These are phyloP conservation scores for Uncinocarpus reesii DNA, from an alignment of 2,329 filamentous ascomycete genomes.

Conservation along the genomic window DNA sequence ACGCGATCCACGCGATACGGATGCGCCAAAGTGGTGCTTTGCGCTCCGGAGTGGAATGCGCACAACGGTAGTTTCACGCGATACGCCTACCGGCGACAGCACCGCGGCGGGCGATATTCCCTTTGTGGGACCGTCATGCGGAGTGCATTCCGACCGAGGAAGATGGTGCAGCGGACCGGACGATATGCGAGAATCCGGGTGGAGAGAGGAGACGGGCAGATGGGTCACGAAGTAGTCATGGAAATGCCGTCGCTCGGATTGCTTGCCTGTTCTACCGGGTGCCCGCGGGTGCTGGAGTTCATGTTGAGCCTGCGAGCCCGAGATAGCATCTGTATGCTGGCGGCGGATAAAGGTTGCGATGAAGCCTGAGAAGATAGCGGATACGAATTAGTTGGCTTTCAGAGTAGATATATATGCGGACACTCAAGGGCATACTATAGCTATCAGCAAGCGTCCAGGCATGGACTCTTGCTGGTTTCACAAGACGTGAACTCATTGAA, in stretches of 20 bases:
- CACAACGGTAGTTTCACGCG: slow-evolving; percentile 79
- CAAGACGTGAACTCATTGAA: slow-evolving; percentile 33
- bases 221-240: slow-evolving; percentile 98
- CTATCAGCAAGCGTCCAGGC: slow-evolving; percentile 31
- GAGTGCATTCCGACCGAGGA: slow-evolving; percentile 71
- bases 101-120: slow-evolving; percentile 41
- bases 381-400: not conserved
- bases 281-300: not conserved
- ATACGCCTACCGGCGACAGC: slow-evolving; percentile 50
- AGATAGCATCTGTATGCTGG: slow-evolving; percentile 19
- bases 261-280: not conserved
- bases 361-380: slow-evolving; percentile 25
- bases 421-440: slow-evolving; percentile 26
- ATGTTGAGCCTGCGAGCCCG: slow-evolving; percentile 12
- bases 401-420: slow-evolving; percentile 7
- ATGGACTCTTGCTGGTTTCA: slow-evolving; percentile 33
- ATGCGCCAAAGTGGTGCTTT: slow-evolving; percentile 89
- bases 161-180: slow-evolving; percentile 69
- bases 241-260: slow-evolving; percentile 47
- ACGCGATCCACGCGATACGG: slow-evolving; percentile 67
- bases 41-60: slow-evolving; percentile 86
- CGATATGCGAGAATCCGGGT: slow-evolving; percentile 65
- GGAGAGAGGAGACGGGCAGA: slow-evolving; percentile 81
- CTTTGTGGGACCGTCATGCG: slow-evolving; percentile 52
- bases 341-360: slow-evolving; percentile 27